Percentiles rank a stretch among this genome's conserved stretches.
phyloP scores from a whole-genome alignment of 73 alveolate genomes.

The Tetrahymena borealis region DNA sequence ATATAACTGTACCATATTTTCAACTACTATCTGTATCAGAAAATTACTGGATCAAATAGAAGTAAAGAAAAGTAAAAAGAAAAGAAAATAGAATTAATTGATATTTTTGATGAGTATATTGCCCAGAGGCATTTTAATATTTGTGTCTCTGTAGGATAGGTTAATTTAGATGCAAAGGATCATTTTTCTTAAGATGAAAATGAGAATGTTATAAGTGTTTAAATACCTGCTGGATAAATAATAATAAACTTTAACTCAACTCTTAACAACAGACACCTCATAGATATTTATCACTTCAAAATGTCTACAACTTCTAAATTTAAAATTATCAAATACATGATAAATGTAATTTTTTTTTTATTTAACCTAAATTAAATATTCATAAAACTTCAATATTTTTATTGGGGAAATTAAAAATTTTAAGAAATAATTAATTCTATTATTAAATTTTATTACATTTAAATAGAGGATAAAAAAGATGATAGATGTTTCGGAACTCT shows the following conservation, averaged over 20 bases:
- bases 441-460: too few relatives aligned
- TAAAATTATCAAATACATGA: neutral
- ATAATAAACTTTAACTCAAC: neutral
- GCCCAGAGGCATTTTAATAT: neutral
- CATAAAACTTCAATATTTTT: too few relatives aligned
- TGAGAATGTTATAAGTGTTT: neutral
- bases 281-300: neutral
- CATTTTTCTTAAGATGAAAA: neutral
- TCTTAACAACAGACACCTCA: neutral
- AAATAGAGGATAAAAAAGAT: too few relatives aligned
- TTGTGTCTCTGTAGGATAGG: neutral
- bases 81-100: neutral
- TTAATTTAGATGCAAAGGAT: neutral
- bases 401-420: too few relatives aligned
- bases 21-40: neutral
- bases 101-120: neutral
- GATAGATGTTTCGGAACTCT: too few relatives aligned
- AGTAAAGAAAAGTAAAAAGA: neutral
- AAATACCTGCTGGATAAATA: neutral
- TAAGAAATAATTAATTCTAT: too few relatives aligned
- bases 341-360: neutral
- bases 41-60: neutral
- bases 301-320: neutral
- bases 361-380: neutral
- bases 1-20: neutral